phyloP scores from a whole-genome alignment of 768 basidiomycete species.

The Phaeotremella skinneri region DNA sequence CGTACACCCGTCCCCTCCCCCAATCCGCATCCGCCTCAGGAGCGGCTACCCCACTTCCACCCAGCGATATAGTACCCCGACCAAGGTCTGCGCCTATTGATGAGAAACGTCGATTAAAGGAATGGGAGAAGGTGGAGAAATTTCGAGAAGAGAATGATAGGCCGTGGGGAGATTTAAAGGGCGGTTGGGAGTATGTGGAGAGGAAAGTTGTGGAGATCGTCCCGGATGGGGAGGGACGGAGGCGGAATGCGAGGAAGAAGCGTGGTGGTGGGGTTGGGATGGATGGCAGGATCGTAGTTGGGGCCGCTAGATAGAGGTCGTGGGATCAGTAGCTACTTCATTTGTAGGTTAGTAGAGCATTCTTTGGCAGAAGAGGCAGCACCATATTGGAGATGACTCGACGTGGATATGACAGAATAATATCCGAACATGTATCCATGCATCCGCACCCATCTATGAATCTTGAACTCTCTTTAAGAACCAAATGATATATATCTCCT shows the following conservation, averaged over 20 bases:
- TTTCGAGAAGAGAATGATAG: constrained; percentile 40
- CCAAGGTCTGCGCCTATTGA: constrained; percentile 27
- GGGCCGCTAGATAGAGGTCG: constrained; percentile 20
- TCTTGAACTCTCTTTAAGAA: too few relatives aligned
- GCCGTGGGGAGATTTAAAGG: constrained; percentile 39
- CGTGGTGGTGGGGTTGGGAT: constrained; percentile 31
- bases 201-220: constrained; percentile 20
- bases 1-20: constrained; percentile 19
- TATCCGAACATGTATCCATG: too few relatives aligned
- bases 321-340: not conserved
- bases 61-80: constrained; percentile 31
- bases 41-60: constrained; percentile 13
- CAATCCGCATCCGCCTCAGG: constrained; percentile 7
- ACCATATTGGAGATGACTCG: too few relatives aligned
- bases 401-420: too few relatives aligned
- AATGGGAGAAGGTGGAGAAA: constrained; percentile 29
- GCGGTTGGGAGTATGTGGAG: constrained; percentile 35
- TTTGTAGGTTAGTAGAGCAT: too few relatives aligned
- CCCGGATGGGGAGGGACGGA: constrained; percentile 19
- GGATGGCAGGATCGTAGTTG: constrained; percentile 35
- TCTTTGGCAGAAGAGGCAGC: too few relatives aligned
- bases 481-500: too few relatives aligned
- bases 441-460: too few relatives aligned
- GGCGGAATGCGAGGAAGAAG: constrained; percentile 30
- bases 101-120: constrained; percentile 30